phyloP scores from a whole-genome alignment of 768 basidiomycete genomes.

The Serendipita vermifera region DNA sequence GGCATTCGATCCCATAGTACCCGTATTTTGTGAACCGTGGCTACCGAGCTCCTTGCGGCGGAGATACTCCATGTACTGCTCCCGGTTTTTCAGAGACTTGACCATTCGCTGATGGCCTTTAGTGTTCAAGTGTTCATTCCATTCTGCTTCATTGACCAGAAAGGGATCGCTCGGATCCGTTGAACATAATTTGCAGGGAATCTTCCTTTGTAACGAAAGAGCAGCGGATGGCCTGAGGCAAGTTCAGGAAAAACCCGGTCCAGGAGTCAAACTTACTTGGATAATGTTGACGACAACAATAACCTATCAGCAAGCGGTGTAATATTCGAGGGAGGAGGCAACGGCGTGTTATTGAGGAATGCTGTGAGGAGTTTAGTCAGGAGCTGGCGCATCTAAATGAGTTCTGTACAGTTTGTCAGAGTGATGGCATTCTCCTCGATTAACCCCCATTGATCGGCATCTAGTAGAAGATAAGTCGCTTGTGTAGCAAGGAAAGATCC shows the following conservation, averaged over 20 bases:
- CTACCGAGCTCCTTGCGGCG: too few species aligned
- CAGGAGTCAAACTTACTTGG: background rate
- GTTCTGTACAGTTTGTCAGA: background rate
- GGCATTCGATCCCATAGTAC: too few species aligned
- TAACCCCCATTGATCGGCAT: background rate
- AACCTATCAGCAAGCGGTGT: background rate
- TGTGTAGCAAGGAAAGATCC: background rate
- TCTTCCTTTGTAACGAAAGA: background rate
- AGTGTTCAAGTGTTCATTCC: background rate
- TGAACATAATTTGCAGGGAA: background rate
- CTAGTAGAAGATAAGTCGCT: background rate
- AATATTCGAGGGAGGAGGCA: background rate
- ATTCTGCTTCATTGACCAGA: background rate
- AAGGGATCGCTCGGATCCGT: background rate
- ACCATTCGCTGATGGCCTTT: background rate
- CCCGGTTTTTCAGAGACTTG: background rate
- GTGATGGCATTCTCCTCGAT: background rate
- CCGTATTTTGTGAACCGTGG: too few species aligned
- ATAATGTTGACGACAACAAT: background rate
- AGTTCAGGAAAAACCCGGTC: background rate
- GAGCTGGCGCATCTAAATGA: too few species aligned
- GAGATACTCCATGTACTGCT: background rate
- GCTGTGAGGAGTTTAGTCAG: background rate
- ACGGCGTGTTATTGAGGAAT: background rate
- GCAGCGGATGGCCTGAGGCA: background rate